phyloP scores from a whole-genome alignment of 2,329 filamentous ascomycete genomes.

The Dothidotthia symphoricarpi region DNA sequence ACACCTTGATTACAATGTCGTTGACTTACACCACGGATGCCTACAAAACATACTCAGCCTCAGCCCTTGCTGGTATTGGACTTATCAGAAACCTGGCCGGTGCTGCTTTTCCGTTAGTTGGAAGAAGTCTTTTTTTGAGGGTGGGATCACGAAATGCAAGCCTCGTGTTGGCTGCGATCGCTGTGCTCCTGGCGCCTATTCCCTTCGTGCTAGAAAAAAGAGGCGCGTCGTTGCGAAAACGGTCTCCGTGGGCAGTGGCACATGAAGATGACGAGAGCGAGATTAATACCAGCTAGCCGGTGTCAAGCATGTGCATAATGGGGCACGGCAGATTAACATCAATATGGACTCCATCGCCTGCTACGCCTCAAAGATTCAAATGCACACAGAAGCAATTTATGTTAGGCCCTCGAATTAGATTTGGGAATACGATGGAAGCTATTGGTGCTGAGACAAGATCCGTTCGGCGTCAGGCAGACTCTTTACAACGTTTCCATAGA shows the following conservation, averaged over 20 bases:
- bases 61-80: constrained; percentile 45
- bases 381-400: too few relatives aligned
- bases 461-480: too few relatives aligned
- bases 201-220: constrained; percentile 37
- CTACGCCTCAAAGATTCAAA: too few relatives aligned
- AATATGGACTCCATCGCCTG: too few relatives aligned
- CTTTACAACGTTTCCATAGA: too few relatives aligned
- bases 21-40: constrained; percentile 52
- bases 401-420: too few relatives aligned
- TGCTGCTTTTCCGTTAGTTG: constrained; percentile 35
- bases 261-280: constrained; percentile 40
- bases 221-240: constrained; percentile 35
- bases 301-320: too few relatives aligned
- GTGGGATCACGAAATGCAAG: constrained; percentile 34
- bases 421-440: too few relatives aligned
- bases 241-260: constrained; percentile 42
- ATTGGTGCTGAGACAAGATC: too few relatives aligned
- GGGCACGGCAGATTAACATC: too few relatives aligned
- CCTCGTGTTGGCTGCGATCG: constrained; percentile 29
- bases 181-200: constrained; percentile 32
- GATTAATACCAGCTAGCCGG: not conserved
- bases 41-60: constrained; percentile 48
- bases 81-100: constrained; percentile 42
- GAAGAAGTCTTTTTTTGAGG: constrained; percentile 29
- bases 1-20: constrained; percentile 52